phyloP scores from a whole-genome alignment of 177 flowering plant genomes.

The Vitis hybrid region DNA sequence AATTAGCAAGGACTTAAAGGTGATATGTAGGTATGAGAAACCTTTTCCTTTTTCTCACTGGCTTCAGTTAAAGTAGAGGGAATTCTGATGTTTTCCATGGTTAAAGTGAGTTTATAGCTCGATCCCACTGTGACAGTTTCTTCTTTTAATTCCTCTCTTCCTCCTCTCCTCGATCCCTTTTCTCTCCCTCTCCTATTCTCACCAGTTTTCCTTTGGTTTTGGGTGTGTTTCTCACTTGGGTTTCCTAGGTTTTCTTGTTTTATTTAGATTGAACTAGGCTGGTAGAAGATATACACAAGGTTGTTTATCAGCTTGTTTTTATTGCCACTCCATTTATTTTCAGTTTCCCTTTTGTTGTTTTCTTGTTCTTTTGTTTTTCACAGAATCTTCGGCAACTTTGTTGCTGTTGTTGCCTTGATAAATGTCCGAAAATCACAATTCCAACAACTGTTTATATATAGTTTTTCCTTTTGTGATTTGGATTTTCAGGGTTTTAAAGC shows the following conservation, averaged over 20 bases:
- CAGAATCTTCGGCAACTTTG: neutral
- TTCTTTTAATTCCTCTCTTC: constrained; percentile 27
- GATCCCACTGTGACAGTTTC: constrained; percentile 37
- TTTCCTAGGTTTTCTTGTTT: neutral
- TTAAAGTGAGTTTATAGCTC: constrained; percentile 54
- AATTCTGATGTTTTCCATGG: constrained; percentile 49
- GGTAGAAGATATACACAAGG: neutral
- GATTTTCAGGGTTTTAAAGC: constrained; percentile 9
- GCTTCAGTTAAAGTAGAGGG: constrained; percentile 73
- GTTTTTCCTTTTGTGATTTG: constrained; percentile 14
- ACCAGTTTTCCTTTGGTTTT: neutral
- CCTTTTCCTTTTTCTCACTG: constrained; percentile 58
- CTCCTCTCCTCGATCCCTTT: constrained; percentile 17
- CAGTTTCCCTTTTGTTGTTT: neutral
- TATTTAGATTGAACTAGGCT: neutral
- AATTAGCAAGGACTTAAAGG: constrained; percentile 54
- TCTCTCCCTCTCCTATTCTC: constrained; percentile 13
- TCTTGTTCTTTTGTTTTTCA: neutral
- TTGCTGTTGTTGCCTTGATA: neutral
- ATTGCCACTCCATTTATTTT: too few relatives aligned
- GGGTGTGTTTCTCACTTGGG: neutral
- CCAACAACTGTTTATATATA: too few relatives aligned
- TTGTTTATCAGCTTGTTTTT: neutral
- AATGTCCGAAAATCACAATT: too few relatives aligned
- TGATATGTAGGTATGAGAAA: constrained; percentile 13